These are phyloP conservation scores for Fusarium illudens DNA, from an alignment of 2,329 filamentous ascomycete genomes.

Conservation along the genomic window DNA sequence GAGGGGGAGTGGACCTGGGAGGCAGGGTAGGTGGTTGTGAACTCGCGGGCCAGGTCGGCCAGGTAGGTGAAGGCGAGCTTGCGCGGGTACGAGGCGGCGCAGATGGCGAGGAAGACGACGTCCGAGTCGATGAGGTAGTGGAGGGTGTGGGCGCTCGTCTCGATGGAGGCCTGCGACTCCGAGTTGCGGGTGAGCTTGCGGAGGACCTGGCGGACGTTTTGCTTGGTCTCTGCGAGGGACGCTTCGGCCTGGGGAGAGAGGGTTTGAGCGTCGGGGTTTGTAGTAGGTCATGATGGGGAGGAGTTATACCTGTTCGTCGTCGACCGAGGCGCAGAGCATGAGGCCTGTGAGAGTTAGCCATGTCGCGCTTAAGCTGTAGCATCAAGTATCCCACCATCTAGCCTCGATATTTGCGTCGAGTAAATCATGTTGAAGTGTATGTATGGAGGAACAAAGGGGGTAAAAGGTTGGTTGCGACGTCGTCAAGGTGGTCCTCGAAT, in stretches of 20 bases:
- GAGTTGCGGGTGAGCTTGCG: slow-evolving; percentile 88
- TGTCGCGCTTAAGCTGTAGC: background rate
- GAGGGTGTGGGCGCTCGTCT: slow-evolving; percentile 81
- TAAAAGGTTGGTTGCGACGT: slow-evolving; percentile 6
- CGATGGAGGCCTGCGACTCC: slow-evolving; percentile 90
- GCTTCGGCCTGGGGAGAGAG: slow-evolving; percentile 66
- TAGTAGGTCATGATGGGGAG: background rate
- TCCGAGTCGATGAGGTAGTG: slow-evolving; percentile 89
- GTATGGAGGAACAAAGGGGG: background rate
- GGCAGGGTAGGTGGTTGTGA: slow-evolving; percentile 82
- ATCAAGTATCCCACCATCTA: slow-evolving; percentile 72
- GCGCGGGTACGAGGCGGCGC: slow-evolving; percentile 91
- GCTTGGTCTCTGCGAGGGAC: slow-evolving; percentile 86
- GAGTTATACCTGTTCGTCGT: slow-evolving; percentile 80
- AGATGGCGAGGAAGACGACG: slow-evolving; percentile 92
- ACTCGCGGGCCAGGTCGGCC: slow-evolving; percentile 88
- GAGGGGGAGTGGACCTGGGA: slow-evolving; percentile 79
- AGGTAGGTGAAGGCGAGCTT: slow-evolving; percentile 99
- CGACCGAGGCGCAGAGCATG: slow-evolving; percentile 92
- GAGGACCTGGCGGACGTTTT: slow-evolving; percentile 88
- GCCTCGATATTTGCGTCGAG: slow-evolving; percentile 91
- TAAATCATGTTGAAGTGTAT: slow-evolving; percentile 70
- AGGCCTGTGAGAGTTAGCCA: slow-evolving; percentile 68
- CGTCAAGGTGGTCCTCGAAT: slow-evolving; percentile 17
- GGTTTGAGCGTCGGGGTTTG: background rate